Evolutionary conservation across 106 monocot genomes (phyloP).

Genomic region (Apostasia shenzhenica): DNA sequence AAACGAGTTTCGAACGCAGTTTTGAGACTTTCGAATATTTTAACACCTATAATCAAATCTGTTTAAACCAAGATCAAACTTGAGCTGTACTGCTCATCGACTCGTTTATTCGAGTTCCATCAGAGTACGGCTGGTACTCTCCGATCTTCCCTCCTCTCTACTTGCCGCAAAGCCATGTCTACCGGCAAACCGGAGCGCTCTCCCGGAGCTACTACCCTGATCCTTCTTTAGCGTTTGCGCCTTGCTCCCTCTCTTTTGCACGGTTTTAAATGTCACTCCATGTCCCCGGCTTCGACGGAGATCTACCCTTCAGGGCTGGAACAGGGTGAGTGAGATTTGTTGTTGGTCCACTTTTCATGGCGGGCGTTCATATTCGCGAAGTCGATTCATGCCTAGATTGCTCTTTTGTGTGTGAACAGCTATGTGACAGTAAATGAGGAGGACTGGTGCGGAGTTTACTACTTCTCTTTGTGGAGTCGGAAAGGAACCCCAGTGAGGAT

Average conservation of each 20-base stretch:
- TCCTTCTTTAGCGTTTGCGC: background rate
- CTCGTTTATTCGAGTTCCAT: no score
- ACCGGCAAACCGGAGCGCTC: no score
- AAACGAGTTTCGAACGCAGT: no score
- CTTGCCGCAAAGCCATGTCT: no score
- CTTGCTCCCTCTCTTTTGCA: background rate
- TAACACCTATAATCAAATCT: no score
- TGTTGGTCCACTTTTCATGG: background rate
- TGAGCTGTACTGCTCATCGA: no score
- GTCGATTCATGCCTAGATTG: background rate
- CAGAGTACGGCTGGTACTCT: no score
- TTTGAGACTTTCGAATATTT: no score
- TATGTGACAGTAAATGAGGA: slow-evolving; percentile 5
- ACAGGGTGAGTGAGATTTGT: slow-evolving; percentile 8
- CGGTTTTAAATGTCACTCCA: slow-evolving; percentile 13
- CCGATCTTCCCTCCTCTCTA: no score
- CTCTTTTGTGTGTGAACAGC: background rate
- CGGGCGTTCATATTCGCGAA: no score
- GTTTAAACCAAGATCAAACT: no score
- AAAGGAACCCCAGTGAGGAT: slow-evolving; percentile 10
- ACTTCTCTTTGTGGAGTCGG: slow-evolving; percentile 15
- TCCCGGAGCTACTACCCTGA: background rate
- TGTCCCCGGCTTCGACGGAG: slow-evolving; percentile 17
- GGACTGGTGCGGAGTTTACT: slow-evolving; percentile 15
- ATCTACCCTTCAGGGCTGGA: slow-evolving; percentile 16